These are phyloP conservation scores for Candida sithepensis DNA, from an alignment of 805 yeast genomes.

Conservation along the genomic window DNA sequence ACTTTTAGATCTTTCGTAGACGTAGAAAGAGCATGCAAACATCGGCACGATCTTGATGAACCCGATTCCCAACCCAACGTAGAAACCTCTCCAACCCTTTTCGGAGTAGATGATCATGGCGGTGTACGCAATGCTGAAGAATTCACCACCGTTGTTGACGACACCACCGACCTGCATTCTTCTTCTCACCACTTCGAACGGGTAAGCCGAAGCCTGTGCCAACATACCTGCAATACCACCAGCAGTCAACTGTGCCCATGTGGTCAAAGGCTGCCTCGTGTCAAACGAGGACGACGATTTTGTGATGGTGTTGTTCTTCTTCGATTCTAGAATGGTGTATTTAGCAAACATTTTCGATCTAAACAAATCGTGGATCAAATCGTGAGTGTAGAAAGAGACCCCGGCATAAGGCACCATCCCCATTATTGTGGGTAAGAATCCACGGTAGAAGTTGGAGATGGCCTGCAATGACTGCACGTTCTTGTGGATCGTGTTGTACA, in stretches of 20 bases:
- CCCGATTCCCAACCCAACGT: slow-evolving; percentile 93
- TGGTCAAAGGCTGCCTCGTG: slow-evolving; percentile 62
- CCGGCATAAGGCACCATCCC: slow-evolving; percentile 99
- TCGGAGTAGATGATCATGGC: slow-evolving; percentile 62
- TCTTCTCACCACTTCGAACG: slow-evolving; percentile 91
- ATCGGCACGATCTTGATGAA: slow-evolving; percentile 93
- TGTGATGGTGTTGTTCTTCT: slow-evolving; percentile 11
- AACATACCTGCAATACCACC: slow-evolving; percentile 96
- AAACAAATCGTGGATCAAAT: slow-evolving; percentile 74
- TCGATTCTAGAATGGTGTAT: slow-evolving; percentile 41
- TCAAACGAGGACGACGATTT: slow-evolving; percentile 36
- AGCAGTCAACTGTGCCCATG: slow-evolving; percentile 90
- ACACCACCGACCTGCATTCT: slow-evolving; percentile 95
- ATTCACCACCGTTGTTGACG: slow-evolving; percentile 51
- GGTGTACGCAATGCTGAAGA: slow-evolving; percentile 49
- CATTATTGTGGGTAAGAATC: slow-evolving; percentile 87
- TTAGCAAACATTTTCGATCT: slow-evolving; percentile 54
- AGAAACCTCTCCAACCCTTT: slow-evolving; percentile 82
- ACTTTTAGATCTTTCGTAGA: slow-evolving; percentile 82
- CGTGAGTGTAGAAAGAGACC: slow-evolving; percentile 68
- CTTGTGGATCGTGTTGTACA: slow-evolving; percentile 29
- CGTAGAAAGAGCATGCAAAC: slow-evolving; percentile 95
- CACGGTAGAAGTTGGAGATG: slow-evolving; percentile 79
- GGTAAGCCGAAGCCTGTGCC: slow-evolving; percentile 92
- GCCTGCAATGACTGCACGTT: slow-evolving; percentile 34